phyloP scores from a whole-genome alignment of 441 rosid species.

The Manihot esculenta region DNA sequence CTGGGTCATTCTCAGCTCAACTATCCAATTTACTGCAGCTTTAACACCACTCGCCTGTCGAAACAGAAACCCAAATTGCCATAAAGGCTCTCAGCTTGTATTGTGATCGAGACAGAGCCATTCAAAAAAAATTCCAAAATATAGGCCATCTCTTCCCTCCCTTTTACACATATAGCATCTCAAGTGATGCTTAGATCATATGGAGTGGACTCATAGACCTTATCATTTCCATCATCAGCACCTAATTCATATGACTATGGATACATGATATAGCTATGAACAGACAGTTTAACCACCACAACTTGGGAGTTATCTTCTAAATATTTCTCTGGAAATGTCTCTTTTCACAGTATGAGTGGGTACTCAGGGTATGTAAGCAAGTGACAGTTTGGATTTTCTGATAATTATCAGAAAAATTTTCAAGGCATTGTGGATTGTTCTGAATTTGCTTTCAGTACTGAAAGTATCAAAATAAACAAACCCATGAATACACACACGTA shows the following conservation, averaged over 20 bases:
- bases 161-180: background rate
- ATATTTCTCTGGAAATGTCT: background rate
- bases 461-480: background rate
- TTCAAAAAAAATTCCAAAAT: background rate
- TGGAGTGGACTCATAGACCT: background rate
- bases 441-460: background rate
- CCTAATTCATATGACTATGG: background rate
- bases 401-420: background rate
- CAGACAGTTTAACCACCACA: background rate
- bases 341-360: background rate
- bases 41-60: slow-evolving; percentile 79
- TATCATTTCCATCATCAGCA: background rate
- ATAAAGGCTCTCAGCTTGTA: slow-evolving; percentile 5
- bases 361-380: no score
- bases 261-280: background rate
- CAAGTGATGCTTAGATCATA: background rate
- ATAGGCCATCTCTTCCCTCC: slow-evolving; percentile 4
- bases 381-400: background rate
- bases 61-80: slow-evolving; percentile 12
- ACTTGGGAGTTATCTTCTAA: background rate
- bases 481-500: no score
- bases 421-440: background rate
- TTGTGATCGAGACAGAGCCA: background rate
- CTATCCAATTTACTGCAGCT: slow-evolving; percentile 95
- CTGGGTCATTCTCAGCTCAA: slow-evolving; percentile 91